phyloP scores from a whole-genome alignment of 1,284 basidiomycete species.

The Irpex sp. region DNA sequence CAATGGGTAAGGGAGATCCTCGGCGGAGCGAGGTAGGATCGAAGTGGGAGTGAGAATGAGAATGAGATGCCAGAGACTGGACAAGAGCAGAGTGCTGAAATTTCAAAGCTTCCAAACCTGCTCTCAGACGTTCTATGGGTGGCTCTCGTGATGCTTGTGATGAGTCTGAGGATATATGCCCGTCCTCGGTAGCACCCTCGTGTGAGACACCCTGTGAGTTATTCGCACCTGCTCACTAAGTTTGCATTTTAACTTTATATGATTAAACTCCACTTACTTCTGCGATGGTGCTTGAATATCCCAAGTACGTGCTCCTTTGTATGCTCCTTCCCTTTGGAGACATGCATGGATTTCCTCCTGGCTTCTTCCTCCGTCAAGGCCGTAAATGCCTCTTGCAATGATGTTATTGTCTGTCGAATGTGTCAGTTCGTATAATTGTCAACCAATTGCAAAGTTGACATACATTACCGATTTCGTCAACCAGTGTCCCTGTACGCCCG shows the following conservation, averaged over 20 bases:
- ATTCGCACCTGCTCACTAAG: slow-evolving; percentile 1
- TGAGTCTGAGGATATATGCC: background rate
- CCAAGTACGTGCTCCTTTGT: slow-evolving; percentile 22
- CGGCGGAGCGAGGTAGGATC: slow-evolving; percentile 33
- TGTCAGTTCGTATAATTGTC: background rate
- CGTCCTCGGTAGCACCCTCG: slow-evolving; percentile 1
- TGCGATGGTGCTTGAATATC: slow-evolving; percentile 22
- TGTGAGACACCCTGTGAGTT: background rate
- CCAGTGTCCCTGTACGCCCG: slow-evolving; percentile 41
- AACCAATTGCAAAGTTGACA: slow-evolving; percentile 19
- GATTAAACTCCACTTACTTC: slow-evolving; percentile 18
- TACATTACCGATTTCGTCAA: slow-evolving; percentile 60
- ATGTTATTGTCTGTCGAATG: slow-evolving; percentile 22
- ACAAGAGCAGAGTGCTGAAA: slow-evolving; percentile 49
- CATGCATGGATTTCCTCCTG: slow-evolving; percentile 16
- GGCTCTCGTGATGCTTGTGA: background rate
- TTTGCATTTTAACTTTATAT: background rate
- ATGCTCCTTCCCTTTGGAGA: slow-evolving; percentile 20
- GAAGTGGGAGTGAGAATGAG: slow-evolving; percentile 16
- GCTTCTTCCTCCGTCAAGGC: slow-evolving; percentile 20
- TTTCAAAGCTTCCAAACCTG: slow-evolving; percentile 49
- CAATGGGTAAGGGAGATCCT: slow-evolving; percentile 39
- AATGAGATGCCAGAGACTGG: slow-evolving; percentile 37
- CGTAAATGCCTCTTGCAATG: slow-evolving; percentile 21
- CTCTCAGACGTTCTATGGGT: slow-evolving; percentile 36